Percentiles rank a stretch among this genome's conserved stretches.
These are phyloP conservation scores for Sugiyamaella boreocaroliniensis DNA, from an alignment of 805 yeast species.

Conservation along the genomic window DNA sequence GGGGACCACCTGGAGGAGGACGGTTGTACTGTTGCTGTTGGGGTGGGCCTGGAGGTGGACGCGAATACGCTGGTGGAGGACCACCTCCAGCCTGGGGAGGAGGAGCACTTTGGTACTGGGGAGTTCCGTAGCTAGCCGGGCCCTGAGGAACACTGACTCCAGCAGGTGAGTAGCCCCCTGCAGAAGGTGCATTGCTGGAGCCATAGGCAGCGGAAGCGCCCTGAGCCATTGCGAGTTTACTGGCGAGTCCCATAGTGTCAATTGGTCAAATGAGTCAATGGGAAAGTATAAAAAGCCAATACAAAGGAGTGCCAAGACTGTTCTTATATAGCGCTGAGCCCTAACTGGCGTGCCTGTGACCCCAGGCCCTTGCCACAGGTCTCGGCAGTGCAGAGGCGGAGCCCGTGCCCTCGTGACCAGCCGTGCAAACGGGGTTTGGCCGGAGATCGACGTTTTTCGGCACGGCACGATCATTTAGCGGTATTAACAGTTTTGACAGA, in stretches of 20 bases:
- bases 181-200: not conserved
- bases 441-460: too few relatives aligned
- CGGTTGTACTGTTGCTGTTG: not conserved
- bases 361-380: not conserved
- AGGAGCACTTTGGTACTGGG: not conserved
- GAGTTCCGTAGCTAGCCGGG: not conserved
- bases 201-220: slow-evolving; percentile 5
- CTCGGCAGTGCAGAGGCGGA: not conserved
- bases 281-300: not conserved
- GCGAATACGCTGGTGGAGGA: not conserved
- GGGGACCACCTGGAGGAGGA: slow-evolving; percentile 5
- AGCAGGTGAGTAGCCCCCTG: not conserved
- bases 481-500: not conserved
- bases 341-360: too few relatives aligned
- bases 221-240: slow-evolving; percentile 23
- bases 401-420: not conserved
- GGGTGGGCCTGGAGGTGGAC: not conserved
- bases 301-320: not conserved
- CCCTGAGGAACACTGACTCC: not conserved
- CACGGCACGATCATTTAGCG: not conserved
- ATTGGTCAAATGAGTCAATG: not conserved
- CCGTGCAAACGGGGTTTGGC: not conserved
- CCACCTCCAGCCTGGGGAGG: slow-evolving; percentile 1
- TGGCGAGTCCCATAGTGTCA: slow-evolving; percentile 26
- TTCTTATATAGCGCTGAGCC: too few relatives aligned